phyloP scores from a whole-genome alignment of 139 green algal species.

The Medakamo hakoo region DNA sequence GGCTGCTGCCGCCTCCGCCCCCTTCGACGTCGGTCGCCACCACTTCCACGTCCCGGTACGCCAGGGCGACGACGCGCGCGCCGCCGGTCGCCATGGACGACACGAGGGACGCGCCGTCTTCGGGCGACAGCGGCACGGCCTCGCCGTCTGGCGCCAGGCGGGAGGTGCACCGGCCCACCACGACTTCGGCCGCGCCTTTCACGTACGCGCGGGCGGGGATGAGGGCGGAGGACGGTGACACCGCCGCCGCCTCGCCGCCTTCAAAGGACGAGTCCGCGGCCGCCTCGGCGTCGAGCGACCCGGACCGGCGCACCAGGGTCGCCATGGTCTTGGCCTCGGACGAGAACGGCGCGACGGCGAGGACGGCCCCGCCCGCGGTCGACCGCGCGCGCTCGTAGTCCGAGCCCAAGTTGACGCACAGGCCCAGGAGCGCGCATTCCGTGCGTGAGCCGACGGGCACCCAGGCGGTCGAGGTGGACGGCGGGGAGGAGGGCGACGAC shows the following conservation, averaged over 20 bases:
- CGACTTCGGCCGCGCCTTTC: constrained; percentile 82
- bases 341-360: constrained; percentile 46
- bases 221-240: not conserved
- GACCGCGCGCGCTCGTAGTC: constrained; percentile 5
- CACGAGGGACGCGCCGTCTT: constrained; percentile 20
- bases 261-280: not conserved
- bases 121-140: constrained; percentile 12
- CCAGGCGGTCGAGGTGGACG: not conserved
- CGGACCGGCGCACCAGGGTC: constrained; percentile 11
- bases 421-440: constrained; percentile 62
- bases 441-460: constrained; percentile 53
- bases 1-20: not conserved
- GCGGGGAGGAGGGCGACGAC: not conserved
- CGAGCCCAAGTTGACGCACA: constrained; percentile 22
- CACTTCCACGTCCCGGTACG: not conserved
- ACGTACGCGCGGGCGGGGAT: constrained; percentile 28
- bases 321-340: constrained; percentile 74
- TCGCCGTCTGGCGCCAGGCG: constrained; percentile 13
- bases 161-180: constrained; percentile 57
- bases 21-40: not conserved
- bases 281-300: not conserved
- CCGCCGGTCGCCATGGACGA: constrained; percentile 17
- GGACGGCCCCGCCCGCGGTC: not conserved
- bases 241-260: not conserved
- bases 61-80: constrained; percentile 19